phyloP scores from a whole-genome alignment of 352 stramenopile species.

The Phytophthora multivora region DNA sequence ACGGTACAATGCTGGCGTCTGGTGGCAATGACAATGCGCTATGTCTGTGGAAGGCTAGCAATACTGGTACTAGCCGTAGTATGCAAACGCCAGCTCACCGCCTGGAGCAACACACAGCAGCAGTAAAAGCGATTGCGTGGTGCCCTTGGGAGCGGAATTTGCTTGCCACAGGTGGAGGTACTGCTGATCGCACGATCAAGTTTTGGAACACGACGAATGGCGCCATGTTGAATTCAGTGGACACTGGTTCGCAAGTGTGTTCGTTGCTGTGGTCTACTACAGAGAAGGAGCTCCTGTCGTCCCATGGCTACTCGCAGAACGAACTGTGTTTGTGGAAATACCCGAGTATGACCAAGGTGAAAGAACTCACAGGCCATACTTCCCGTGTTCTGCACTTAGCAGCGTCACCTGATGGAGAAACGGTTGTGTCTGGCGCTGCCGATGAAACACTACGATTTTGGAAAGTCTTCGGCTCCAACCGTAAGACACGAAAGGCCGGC shows the following conservation, averaged over 20 bases:
- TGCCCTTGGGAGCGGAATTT: slow-evolving; percentile 98
- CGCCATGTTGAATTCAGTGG: slow-evolving; percentile 95
- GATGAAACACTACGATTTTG: slow-evolving; percentile 99
- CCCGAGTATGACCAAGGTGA: slow-evolving; percentile 97
- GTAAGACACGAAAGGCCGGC: slow-evolving; percentile 70
- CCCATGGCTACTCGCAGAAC: slow-evolving; percentile 98
- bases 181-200: slow-evolving; percentile 98
- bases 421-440: slow-evolving; percentile 96
- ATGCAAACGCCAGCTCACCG: slow-evolving; percentile 70
- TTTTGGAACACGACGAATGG: slow-evolving; percentile 98
- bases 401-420: slow-evolving; percentile 95
- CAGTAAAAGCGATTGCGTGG: slow-evolving; percentile 99
- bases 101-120: slow-evolving; percentile 96
- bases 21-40: slow-evolving; percentile 98
- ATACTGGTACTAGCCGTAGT: slow-evolving; percentile 74
- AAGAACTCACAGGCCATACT: slow-evolving; percentile 98
- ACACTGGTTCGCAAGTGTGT: slow-evolving; percentile 98
- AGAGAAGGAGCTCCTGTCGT: slow-evolving; percentile 96
- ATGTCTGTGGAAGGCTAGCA: slow-evolving; percentile 95
- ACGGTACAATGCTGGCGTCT: slow-evolving; percentile 95
- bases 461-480: slow-evolving; percentile 96
- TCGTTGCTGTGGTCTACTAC: slow-evolving; percentile 94
- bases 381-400: slow-evolving; percentile 96
- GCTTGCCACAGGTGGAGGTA: slow-evolving; percentile 97
- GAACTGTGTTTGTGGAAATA: slow-evolving; percentile 99